Base-by-base conservation (phyloP, 2,329 filamentous ascomycete genomes). In the Fonsecaea pedrosoi region DNA sequence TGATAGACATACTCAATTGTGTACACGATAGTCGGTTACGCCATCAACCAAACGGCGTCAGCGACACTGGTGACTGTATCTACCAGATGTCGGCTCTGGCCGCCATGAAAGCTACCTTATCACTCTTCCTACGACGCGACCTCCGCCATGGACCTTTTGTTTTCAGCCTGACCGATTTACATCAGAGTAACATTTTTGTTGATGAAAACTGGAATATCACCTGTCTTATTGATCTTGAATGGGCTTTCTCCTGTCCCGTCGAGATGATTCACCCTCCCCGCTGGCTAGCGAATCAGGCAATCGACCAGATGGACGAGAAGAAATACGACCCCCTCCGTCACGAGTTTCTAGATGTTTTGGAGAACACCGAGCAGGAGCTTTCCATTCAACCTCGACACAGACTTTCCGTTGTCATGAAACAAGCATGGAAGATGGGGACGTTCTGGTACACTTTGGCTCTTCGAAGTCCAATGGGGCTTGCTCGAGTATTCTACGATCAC, bases 91-190 rank as follows among this genome's bases (percentile, higher is more conserved):
- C 70, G 55, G 74, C 65, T 68, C 70, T 70, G 71, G 72, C 65
- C 71, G 77, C 63, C 69, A 75, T 67, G 74, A 75, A 59, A 75
- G 76, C 70, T 5, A 72, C 70, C 42, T 65, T 64, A 48, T 73
- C 57, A 67, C 77, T 70, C 55, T 78, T 68, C 74, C 73, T 69
- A 34, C 70, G 69, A 7, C 69, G 69, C 25, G 76, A 78, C 66
- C 70, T 76, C 35, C 73, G 75, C 13, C 63, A 75, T 38, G 78
- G 78, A 1, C 77, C 77, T 1, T 82, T 79, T 66, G 65, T 77
- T 42, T 73, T 77, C 38, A 73, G 61, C 1, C 73, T 82, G 15
- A 81, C 78, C 9, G 80, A 82, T 66, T 71, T 82, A 18, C 77
- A 82, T 65, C 73, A 73, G 54, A 78, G 77, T 57, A 77, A 77